Percentiles rank a stretch among this genome's conserved stretches.
Conservation (phyloP, 305 asterid species). For the Fraxinus dipetala region DNA sequence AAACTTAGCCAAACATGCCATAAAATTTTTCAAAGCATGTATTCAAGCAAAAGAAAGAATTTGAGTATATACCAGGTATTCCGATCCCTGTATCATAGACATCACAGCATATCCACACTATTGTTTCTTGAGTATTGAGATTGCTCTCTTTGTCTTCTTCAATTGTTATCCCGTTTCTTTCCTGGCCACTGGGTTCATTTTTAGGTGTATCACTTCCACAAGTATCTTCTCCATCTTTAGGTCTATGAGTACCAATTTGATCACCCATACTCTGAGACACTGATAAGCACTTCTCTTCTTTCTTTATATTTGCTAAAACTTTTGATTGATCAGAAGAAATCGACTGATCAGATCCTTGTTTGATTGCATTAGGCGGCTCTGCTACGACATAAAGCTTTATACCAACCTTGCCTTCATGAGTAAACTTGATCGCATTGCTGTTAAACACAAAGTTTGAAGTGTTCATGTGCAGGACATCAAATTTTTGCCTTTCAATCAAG, state of each 20-base stretch:
- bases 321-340: conserved; percentile 32
- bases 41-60: neutral
- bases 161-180: conserved; percentile 23
- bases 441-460: conserved; percentile 10
- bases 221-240: conserved; percentile 22
- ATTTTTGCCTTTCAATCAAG: neutral
- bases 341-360: conserved; percentile 35
- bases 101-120: conserved; percentile 84
- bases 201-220: conserved; percentile 23
- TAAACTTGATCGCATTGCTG: conserved; percentile 88
- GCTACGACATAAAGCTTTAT: conserved; percentile 65
- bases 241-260: conserved; percentile 20
- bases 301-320: conserved; percentile 17
- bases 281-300: conserved; percentile 25
- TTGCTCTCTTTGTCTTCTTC: conserved; percentile 37
- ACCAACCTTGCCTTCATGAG: conserved; percentile 87
- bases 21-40: neutral
- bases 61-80: conserved; percentile 63
- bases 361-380: conserved; percentile 35
- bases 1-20: neutral
- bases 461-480: neutral
- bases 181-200: conserved; percentile 24
- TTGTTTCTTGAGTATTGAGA: conserved; percentile 38
- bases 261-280: conserved; percentile 17
- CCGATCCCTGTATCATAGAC: conserved; percentile 91